Base-by-base conservation (phyloP, 306 rosid species). In the Trifolium dubium region DNA sequence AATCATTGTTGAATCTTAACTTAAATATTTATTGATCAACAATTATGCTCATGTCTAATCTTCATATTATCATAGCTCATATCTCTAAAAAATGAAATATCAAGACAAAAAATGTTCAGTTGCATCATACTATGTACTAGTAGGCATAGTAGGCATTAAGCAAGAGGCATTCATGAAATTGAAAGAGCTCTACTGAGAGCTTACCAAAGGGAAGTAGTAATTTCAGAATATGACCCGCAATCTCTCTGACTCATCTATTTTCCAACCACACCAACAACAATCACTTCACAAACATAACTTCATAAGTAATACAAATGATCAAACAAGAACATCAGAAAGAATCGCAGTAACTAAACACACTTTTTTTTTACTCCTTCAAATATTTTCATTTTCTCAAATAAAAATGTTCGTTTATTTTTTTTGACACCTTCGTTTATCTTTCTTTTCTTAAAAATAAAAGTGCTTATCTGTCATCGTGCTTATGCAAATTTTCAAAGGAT, bases 231-330 rank as follows among this genome's bases (percentile, higher is more conserved):
- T 67, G 87, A 73, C 47, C 2, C 12, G 4, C 10, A 5, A 44
- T 64, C 65, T 76, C 6, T 46, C 19, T 71, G 54, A 77, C 51
- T 66, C 11, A 67, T 72, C 59, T 72, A 46, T 76, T 63, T 64
- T 77, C 80, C 83, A 78, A 77, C 84, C 80, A n/a, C n/a, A n/a
- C n/a, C n/a, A n/a, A 7, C 69, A n/a, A 8, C 23, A 61, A 53
- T 31, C 34, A 18, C 47, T 8, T 3, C 17, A 5, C 0, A 31
- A 7, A 17, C 8, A 43, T 81, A 6, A 50, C 71, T 71, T 76
- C 6, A 15, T 31, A 40, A 6, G 3, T 64, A 76, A 71, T 56
- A 55, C 59, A 51, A 75, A 69, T 53, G 63, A 69, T 68, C 46
- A 2, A 18, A 61, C 10, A 15, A 55, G 13, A 73, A 59, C 64